Conservation (phyloP, 306 rosid species). For the Sicyos edulis region DNA sequence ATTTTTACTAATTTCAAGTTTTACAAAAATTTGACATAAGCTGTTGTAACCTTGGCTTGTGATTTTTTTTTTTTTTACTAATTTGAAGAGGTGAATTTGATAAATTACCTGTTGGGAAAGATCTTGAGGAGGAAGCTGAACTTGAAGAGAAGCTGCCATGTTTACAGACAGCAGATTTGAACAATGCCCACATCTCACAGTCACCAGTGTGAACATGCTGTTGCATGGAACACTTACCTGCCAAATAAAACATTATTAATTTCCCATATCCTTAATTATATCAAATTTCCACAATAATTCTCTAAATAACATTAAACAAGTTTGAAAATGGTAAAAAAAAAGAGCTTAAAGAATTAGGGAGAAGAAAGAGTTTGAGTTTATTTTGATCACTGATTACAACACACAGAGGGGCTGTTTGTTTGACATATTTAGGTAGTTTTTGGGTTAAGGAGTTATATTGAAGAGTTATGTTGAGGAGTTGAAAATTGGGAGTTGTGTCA, state of each 20-base stretch:
- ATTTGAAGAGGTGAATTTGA: neutral
- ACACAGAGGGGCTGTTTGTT: too few relatives aligned
- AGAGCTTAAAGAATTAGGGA: neutral
- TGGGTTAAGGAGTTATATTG: too few relatives aligned
- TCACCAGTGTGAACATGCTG: slow-evolving; percentile 55
- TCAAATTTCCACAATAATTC: neutral
- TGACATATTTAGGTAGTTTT: too few relatives aligned
- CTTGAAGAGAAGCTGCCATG: slow-evolving; percentile 56
- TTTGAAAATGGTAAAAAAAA: slow-evolving; percentile 11
- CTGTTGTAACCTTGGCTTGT: too few relatives aligned
- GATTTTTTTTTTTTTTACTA: too few relatives aligned
- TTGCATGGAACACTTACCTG: slow-evolving; percentile 94
- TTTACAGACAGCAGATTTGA: slow-evolving; percentile 81
- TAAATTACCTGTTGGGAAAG: slow-evolving; percentile 30
- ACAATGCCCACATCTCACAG: slow-evolving; percentile 97
- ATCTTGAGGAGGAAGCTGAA: slow-evolving; percentile 41
- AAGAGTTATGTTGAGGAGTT: too few relatives aligned
- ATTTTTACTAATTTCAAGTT: too few relatives aligned
- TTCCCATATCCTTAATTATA: neutral
- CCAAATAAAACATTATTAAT: slow-evolving; percentile 1
- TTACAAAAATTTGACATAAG: too few relatives aligned
- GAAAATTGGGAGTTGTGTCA: too few relatives aligned
- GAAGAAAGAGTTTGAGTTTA: slow-evolving; percentile 19
- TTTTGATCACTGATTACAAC: slow-evolving; percentile 16
- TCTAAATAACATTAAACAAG: neutral